Evolutionary conservation across 2,329 filamentous ascomycete species (phyloP).

Genomic region (Phialophora expanda): DNA sequence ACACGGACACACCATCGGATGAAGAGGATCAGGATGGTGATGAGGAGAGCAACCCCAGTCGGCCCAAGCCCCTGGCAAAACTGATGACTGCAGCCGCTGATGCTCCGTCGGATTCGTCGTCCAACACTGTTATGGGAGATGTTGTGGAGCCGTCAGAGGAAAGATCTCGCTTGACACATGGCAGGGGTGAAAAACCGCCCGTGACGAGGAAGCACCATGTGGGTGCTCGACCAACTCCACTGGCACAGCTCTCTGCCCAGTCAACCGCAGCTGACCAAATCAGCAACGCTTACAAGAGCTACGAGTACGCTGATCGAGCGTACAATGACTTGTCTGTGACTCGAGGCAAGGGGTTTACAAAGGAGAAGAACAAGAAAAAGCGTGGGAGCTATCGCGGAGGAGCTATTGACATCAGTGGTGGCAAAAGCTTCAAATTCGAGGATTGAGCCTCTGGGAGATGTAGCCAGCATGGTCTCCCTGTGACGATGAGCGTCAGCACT

Average conservation of each 20-base stretch:
- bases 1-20: constrained; percentile 1
- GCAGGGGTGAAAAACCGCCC: constrained; percentile 17
- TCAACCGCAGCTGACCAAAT: constrained; percentile 70
- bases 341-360: constrained; percentile 95
- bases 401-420: constrained; percentile 77
- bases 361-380: constrained; percentile 99
- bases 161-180: constrained; percentile 39
- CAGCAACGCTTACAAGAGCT: constrained; percentile 80
- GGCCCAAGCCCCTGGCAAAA: constrained; percentile 1
- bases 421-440: constrained; percentile 93
- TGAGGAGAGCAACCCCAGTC: constrained; percentile 37
- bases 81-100: constrained; percentile 11
- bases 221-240: constrained; percentile 69
- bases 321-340: constrained; percentile 88
- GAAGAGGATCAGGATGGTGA: constrained; percentile 39
- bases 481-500: background rate
- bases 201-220: constrained; percentile 48
- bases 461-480: background rate
- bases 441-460: constrained; percentile 60
- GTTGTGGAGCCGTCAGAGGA: constrained; percentile 28
- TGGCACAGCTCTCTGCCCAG: constrained; percentile 75
- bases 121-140: constrained; percentile 36
- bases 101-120: constrained; percentile 34
- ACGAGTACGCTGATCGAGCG: constrained; percentile 87
- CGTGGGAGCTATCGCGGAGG: constrained; percentile 89